phyloP scores from a whole-genome alignment of 2,329 filamentous ascomycete genomes.

The Phyllosticta ampelicida region DNA sequence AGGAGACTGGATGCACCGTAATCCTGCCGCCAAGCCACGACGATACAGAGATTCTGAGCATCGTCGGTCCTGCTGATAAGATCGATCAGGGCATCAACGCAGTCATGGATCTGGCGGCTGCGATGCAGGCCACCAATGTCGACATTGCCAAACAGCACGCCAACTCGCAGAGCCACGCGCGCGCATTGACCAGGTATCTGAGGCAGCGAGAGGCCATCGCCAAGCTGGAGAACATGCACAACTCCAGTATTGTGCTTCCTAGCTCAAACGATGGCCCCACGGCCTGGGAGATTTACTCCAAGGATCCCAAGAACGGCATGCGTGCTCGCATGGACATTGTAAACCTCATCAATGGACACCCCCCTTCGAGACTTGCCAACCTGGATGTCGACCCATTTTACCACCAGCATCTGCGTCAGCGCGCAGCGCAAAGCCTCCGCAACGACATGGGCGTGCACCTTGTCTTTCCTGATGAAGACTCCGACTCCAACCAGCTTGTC shows the following conservation, averaged over 20 bases:
- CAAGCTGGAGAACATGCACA: slow-evolving; percentile 67
- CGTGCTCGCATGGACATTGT: slow-evolving; percentile 66
- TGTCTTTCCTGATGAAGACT: slow-evolving; percentile 55
- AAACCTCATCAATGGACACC: slow-evolving; percentile 61
- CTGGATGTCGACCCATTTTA: slow-evolving; percentile 68
- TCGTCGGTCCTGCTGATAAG: slow-evolving; percentile 67
- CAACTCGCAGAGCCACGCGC: slow-evolving; percentile 67
- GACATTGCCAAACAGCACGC: slow-evolving; percentile 74
- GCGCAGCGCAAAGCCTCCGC: slow-evolving; percentile 53
- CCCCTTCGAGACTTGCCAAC: slow-evolving; percentile 58
- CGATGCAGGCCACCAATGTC: slow-evolving; percentile 73
- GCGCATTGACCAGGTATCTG: slow-evolving; percentile 79
- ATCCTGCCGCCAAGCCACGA: slow-evolving; percentile 66
- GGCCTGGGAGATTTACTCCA: slow-evolving; percentile 80
- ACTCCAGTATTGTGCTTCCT: slow-evolving; percentile 79
- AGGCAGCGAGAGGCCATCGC: slow-evolving; percentile 71
- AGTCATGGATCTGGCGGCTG: slow-evolving; percentile 78
- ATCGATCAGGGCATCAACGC: slow-evolving; percentile 68
- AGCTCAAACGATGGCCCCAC: slow-evolving; percentile 56
- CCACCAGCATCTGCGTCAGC: slow-evolving; percentile 58
- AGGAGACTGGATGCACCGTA: slow-evolving; percentile 81
- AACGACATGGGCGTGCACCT: slow-evolving; percentile 62
- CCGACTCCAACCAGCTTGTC: slow-evolving; percentile 52
- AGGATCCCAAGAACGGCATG: slow-evolving; percentile 66
- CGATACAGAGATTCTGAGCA: slow-evolving; percentile 72